phyloP scores from a whole-genome alignment of 176 grass and related monocot genomes.

The Oryza meridionalis region DNA sequence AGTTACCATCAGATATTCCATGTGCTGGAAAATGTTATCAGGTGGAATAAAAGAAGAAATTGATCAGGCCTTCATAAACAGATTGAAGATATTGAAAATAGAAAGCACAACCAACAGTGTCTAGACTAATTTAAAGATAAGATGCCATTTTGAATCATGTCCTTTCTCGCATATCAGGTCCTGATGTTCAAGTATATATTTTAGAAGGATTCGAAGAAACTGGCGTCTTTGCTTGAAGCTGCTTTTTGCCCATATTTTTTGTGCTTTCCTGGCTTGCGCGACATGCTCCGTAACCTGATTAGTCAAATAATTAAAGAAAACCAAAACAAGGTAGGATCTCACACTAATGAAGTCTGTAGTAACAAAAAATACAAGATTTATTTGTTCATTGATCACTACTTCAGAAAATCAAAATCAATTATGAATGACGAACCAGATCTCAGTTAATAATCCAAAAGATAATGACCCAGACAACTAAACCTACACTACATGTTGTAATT shows the following conservation, averaged over 20 bases:
- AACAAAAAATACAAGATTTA: background rate
- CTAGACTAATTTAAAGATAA: background rate
- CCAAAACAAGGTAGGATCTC: background rate
- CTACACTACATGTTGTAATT: background rate
- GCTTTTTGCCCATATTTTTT: conserved; percentile 93
- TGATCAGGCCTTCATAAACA: conserved; percentile 19
- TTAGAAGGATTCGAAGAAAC: conserved; percentile 90
- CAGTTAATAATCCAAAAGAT: background rate
- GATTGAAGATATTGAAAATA: background rate
- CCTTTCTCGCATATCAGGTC: conserved; percentile 97
- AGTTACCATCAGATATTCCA: conserved; percentile 18
- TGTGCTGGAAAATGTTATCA: background rate
- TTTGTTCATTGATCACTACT: background rate
- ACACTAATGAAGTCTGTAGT: background rate
- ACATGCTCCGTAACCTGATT: conserved; percentile 87
- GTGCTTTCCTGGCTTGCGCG: conserved; percentile 87
- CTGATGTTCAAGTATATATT: conserved; percentile 99
- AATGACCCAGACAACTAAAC: background rate
- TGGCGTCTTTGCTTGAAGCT: conserved; percentile 94
- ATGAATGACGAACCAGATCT: background rate
- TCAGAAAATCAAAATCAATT: conserved; percentile 4
- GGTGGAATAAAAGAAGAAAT: background rate
- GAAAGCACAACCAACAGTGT: background rate
- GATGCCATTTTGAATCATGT: conserved; percentile 23
- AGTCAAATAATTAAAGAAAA: conserved; percentile 7